phyloP scores from a whole-genome alignment of 2,329 filamentous ascomycete species.

The Colletotrichum sp. region DNA sequence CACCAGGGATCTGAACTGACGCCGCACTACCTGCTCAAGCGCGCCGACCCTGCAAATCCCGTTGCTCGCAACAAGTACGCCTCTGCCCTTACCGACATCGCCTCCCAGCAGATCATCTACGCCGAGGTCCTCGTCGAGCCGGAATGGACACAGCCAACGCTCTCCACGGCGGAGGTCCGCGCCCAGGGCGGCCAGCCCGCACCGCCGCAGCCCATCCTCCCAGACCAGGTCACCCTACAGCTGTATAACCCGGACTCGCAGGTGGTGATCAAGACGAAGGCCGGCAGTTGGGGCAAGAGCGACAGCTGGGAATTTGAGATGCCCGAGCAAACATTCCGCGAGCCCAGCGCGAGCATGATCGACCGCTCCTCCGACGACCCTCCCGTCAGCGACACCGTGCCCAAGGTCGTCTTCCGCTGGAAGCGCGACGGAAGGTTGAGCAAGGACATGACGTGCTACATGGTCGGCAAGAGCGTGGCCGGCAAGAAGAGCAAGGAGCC shows the following conservation, averaged over 20 bases:
- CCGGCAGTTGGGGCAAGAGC: constrained; percentile 79
- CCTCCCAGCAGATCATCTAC: constrained; percentile 81
- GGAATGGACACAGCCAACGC: constrained; percentile 82
- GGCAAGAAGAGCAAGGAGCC: constrained; percentile 87
- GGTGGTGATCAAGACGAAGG: constrained; percentile 71
- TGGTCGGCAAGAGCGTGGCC: constrained; percentile 78
- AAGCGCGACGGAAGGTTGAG: constrained; percentile 84
- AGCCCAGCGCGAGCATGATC: constrained; percentile 78
- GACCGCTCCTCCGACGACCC: constrained; percentile 68
- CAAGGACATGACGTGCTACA: constrained; percentile 87
- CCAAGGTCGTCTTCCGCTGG: constrained; percentile 87
- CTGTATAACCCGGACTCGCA: constrained; percentile 95
- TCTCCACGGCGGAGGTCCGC: constrained; percentile 82
- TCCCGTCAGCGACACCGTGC: constrained; percentile 55
- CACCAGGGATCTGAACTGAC: constrained; percentile 82
- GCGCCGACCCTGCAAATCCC: constrained; percentile 73
- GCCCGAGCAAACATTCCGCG: constrained; percentile 82
- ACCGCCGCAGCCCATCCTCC: constrained; percentile 71
- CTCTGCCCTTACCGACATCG: constrained; percentile 82
- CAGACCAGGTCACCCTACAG: constrained; percentile 80
- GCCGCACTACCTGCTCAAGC: constrained; percentile 81
- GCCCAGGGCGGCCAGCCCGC: constrained; percentile 68
- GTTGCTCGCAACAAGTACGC: constrained; percentile 84
- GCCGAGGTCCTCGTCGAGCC: constrained; percentile 86
- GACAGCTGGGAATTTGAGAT: constrained; percentile 93